Evolutionary conservation across 2,329 filamentous ascomycete genomes (phyloP).

Genomic region (Exophiala oligosperma): DNA sequence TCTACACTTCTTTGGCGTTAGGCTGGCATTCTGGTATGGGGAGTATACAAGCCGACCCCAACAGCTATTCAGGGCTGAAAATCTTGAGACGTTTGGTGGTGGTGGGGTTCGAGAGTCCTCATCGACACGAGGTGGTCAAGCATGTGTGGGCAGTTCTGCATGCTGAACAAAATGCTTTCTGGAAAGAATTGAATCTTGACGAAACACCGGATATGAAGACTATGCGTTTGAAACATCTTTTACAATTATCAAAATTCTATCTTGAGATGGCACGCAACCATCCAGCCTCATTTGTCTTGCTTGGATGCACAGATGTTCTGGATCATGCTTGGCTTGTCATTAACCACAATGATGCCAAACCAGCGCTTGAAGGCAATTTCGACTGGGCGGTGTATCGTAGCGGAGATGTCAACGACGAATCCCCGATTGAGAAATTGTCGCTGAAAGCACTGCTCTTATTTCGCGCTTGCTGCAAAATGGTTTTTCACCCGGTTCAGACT

Average conservation of each 20-base stretch:
- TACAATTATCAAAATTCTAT: constrained; percentile 91
- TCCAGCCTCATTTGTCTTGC: constrained; percentile 76
- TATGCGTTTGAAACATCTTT: constrained; percentile 77
- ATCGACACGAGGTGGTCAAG: constrained; percentile 72
- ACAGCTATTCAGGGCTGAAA: constrained; percentile 67
- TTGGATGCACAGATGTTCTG: constrained; percentile 75
- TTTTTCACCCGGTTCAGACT: constrained; percentile 74
- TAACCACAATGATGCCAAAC: constrained; percentile 38
- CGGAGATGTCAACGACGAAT: constrained; percentile 47
- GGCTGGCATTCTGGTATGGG: constrained; percentile 45
- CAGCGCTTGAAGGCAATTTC: constrained; percentile 14
- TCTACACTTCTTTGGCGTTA: constrained; percentile 72
- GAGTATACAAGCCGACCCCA: constrained; percentile 33
- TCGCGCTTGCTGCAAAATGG: constrained; percentile 79
- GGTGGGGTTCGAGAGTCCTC: constrained; percentile 79
- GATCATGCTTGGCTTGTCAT: constrained; percentile 84
- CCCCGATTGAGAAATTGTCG: constrained; percentile 74
- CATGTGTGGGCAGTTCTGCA: constrained; percentile 80
- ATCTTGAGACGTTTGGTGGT: constrained; percentile 76
- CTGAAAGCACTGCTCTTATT: constrained; percentile 81
- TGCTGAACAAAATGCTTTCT: constrained; percentile 73
- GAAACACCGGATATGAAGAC: constrained; percentile 53
- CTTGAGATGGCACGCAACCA: constrained; percentile 79
- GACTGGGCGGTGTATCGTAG: constrained; percentile 46
- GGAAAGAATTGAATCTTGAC: constrained; percentile 61